Evolutionary conservation across 306 rosid species (phyloP), one percentile per base, ranked within the genome.

Genomic region (Abrus pulchellus): DNA sequence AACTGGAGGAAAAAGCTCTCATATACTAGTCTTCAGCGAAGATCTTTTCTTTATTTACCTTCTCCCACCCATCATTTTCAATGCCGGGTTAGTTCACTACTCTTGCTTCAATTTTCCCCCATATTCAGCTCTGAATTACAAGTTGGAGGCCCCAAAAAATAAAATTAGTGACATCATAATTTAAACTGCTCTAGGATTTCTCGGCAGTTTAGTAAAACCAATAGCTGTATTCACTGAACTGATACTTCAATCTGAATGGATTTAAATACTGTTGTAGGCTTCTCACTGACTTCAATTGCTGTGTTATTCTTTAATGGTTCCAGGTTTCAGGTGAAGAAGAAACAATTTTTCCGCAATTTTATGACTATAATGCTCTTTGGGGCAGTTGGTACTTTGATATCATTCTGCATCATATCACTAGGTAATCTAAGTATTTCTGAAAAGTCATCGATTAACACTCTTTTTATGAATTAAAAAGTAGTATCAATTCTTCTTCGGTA

Each of bases 291-390:
- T 72, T 61, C 28, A 38, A 60, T 12, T 77, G 36, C 34, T 54
- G 38, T 80, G 68, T 68, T 88, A 29, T 48, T 74, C 10, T 82
- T 55, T 8, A 74, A 67, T 73, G 6, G 3, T 60, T 59, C n/a
- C 87, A 96, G 99, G 93, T 96, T 96, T 86, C 97, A 87, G 84
- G 97, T 96, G 85, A 96, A 93, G 92, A 96, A 93, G 91, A 96
- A 96, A 85, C 98, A 93, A 34, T 96, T 96, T 84, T 93, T 96
- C 47, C 96, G 92, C 72, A 96, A 96, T 80, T 90, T 96, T 76
- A 87, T 90, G 86, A 96, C 98, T 4, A 93, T 96, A 70, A 87
- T 93, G 92, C 89, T 90, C 77, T 93, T 93, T 84, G 99, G 99
- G 74, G 99, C 90, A 50, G 71, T 90, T 74, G 99, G 99, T 69